phyloP scores from a whole-genome alignment of 2,329 filamentous ascomycete genomes.

The Fusarium protoensiforme region DNA sequence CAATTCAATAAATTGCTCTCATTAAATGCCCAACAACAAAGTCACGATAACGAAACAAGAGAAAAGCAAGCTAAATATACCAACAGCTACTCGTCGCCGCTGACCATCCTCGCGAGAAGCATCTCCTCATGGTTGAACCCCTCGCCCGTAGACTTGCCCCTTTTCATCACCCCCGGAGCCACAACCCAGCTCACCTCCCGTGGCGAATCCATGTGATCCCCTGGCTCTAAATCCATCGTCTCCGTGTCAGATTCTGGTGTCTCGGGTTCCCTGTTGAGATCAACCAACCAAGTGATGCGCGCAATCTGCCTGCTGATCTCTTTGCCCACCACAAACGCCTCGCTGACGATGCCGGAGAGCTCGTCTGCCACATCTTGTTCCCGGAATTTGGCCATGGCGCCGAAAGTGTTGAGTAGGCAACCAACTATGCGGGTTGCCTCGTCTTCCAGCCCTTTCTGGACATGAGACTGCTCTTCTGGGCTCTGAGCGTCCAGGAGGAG shows the following conservation, averaged over 20 bases:
- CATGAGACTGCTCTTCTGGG: not conserved
- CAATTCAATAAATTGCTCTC: too few species aligned
- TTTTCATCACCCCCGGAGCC: not conserved
- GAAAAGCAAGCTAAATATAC: too few species aligned
- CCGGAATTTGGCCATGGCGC: too few species aligned
- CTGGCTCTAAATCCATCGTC: not conserved
- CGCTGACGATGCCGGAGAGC: not conserved
- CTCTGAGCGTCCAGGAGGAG: not conserved
- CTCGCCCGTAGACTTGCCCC: not conserved
- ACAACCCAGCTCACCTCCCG: not conserved
- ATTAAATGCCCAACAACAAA: not conserved
- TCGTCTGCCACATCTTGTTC: not conserved
- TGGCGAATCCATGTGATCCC: not conserved
- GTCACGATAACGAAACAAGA: not conserved
- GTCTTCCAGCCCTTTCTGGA: too few species aligned
- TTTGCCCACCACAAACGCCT: not conserved
- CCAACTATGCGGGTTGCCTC: too few species aligned
- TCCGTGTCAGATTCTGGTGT: not conserved
- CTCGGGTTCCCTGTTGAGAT: not conserved
- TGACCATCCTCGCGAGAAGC: not conserved
- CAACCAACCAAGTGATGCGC: not conserved
- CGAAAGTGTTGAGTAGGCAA: not conserved
- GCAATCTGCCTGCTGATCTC: not conserved
- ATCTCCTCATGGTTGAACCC: not conserved
- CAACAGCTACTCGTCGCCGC: not conserved